Evolutionary conservation across 1,284 basidiomycete genomes (phyloP).

Genomic region (Vanrija humicola): DNA sequence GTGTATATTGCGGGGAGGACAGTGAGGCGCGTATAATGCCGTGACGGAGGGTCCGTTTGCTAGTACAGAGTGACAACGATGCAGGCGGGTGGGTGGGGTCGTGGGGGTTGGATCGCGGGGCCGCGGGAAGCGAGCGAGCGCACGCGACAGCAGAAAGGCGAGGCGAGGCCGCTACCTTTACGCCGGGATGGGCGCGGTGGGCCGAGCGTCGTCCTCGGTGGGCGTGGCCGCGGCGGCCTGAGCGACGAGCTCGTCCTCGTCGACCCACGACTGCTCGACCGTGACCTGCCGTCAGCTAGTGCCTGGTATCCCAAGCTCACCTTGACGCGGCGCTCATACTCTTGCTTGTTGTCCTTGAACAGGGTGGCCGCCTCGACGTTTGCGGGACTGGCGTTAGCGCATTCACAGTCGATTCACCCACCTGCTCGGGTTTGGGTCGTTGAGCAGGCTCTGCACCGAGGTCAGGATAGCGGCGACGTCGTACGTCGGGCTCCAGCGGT

Average conservation of each 20-base stretch:
- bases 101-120: neutral
- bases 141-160: too few relatives aligned
- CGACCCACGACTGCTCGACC: slow-evolving; percentile 41
- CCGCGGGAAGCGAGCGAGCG: neutral
- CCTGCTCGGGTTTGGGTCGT: slow-evolving; percentile 93
- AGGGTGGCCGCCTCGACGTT: slow-evolving; percentile 96
- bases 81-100: neutral
- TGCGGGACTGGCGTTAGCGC: slow-evolving; percentile 63
- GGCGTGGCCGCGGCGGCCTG: slow-evolving; percentile 13
- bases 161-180: neutral
- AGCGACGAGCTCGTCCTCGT: slow-evolving; percentile 30
- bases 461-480: slow-evolving; percentile 98
- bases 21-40: neutral
- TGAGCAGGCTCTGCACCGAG: slow-evolving; percentile 87
- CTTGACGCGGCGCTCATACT: slow-evolving; percentile 88
- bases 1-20: neutral
- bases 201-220: neutral
- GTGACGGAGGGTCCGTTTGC: neutral
- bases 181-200: slow-evolving; percentile 1
- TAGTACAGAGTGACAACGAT: slow-evolving; percentile 2
- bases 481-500: slow-evolving; percentile 96
- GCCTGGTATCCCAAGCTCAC: slow-evolving; percentile 43
- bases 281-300: slow-evolving; percentile 19
- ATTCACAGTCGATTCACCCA: slow-evolving; percentile 33
- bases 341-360: slow-evolving; percentile 98